Evolutionary conservation across 208 protist species (phyloP).

Genomic region (Trypanosomatidae sp.): DNA sequence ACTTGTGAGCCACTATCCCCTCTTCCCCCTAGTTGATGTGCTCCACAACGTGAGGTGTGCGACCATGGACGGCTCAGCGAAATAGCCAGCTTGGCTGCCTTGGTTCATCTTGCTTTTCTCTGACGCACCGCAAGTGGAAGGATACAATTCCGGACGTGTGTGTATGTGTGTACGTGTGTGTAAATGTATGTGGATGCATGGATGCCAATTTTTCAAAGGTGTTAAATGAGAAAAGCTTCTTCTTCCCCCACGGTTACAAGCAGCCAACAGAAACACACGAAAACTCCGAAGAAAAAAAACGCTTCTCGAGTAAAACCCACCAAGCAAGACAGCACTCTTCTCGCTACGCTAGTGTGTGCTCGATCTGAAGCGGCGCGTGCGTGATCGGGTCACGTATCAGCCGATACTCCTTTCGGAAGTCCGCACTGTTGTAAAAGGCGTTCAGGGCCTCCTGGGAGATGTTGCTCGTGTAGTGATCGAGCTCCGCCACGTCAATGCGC

Average conservation of each 20-base stretch:
- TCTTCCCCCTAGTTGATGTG: too few species aligned
- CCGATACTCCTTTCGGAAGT: conserved; percentile 77
- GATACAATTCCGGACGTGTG: too few species aligned
- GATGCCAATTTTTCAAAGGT: too few species aligned
- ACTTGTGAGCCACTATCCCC: too few species aligned
- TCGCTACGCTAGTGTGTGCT: conserved; percentile 50
- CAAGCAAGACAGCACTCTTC: neutral
- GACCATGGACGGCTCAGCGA: too few species aligned
- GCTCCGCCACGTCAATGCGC: conserved; percentile 72
- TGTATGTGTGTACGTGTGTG: neutral
- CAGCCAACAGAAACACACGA: too few species aligned
- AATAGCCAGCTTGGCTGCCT: too few species aligned
- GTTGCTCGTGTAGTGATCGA: conserved; percentile 79
- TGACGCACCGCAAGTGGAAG: too few species aligned
- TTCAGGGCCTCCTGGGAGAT: conserved; percentile 81
- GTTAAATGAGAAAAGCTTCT: too few species aligned
- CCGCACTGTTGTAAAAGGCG: conserved; percentile 79
- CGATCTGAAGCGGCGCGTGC: conserved; percentile 71
- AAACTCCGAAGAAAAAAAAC: neutral
- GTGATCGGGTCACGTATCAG: conserved; percentile 83
- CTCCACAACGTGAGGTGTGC: too few species aligned
- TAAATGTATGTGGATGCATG: neutral
- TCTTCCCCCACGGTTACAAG: too few species aligned
- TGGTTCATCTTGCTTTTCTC: too few species aligned
- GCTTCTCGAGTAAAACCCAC: neutral